These are phyloP conservation scores for Barnettozyma sucrosica DNA, from an alignment of 805 yeast genomes.

Conservation along the genomic window DNA sequence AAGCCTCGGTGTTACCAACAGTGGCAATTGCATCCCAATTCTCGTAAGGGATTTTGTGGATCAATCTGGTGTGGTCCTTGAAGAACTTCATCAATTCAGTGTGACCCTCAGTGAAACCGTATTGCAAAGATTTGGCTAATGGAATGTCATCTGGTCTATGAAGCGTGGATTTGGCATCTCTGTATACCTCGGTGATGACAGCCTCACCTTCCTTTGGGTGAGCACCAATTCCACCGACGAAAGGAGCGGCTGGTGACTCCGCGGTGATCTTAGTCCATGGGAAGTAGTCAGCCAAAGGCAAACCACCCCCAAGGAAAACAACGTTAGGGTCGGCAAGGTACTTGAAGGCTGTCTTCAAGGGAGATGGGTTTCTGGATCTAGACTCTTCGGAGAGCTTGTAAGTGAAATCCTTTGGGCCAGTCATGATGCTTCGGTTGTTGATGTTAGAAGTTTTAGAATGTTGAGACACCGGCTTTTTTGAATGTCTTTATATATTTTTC, in stretches of 20 bases:
- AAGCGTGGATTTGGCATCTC: slow-evolving; percentile 33
- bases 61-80: slow-evolving; percentile 63
- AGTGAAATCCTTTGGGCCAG: slow-evolving; percentile 61
- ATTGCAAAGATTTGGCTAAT: slow-evolving; percentile 82
- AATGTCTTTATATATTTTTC: background rate
- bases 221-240: slow-evolving; percentile 71
- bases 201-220: slow-evolving; percentile 36
- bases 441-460: background rate
- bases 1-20: slow-evolving; percentile 85
- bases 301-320: slow-evolving; percentile 91
- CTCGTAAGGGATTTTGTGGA: slow-evolving; percentile 41
- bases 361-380: slow-evolving; percentile 66
- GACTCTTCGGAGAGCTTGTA: slow-evolving; percentile 79
- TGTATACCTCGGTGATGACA: slow-evolving; percentile 31
- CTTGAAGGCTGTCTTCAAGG: slow-evolving; percentile 79
- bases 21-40: slow-evolving; percentile 72
- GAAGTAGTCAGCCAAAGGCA: slow-evolving; percentile 86
- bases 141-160: slow-evolving; percentile 53
- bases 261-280: slow-evolving; percentile 79
- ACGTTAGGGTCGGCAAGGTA: slow-evolving; percentile 69
- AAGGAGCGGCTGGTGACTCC: slow-evolving; percentile 75
- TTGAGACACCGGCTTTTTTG: background rate
- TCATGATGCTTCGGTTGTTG: slow-evolving; percentile 4
- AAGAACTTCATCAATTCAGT: slow-evolving; percentile 62
- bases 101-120: slow-evolving; percentile 82